phyloP scores from a whole-genome alignment of 805 yeast genomes.

The Candida oleophila region DNA sequence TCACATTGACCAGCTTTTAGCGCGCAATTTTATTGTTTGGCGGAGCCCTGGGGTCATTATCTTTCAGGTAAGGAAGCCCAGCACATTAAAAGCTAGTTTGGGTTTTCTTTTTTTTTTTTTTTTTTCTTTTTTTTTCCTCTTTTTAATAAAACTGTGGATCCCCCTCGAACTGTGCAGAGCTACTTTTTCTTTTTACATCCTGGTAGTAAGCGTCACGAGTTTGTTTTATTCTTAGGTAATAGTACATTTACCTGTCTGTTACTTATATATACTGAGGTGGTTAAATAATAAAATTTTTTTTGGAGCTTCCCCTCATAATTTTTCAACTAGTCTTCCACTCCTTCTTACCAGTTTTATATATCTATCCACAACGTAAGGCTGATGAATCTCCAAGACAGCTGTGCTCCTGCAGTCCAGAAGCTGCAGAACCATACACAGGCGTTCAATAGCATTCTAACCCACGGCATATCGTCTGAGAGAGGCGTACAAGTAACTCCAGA shows the following conservation, averaged over 20 bases:
- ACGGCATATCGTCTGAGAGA: conserved; percentile 5
- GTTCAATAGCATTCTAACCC: conserved; percentile 10
- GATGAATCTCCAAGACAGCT: conserved; percentile 12
- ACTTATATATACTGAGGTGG: not conserved
- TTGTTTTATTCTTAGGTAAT: conserved; percentile 11
- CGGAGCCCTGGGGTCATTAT: no score
- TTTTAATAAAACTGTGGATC: not conserved
- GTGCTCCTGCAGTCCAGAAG: conserved; percentile 6
- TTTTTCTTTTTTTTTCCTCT: not conserved
- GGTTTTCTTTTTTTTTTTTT: no score
- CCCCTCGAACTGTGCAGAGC: not conserved
- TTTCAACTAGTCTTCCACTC: not conserved
- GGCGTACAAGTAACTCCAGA: not conserved
- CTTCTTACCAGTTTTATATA: no score
- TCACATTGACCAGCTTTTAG: no score
- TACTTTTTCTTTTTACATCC: conserved; percentile 9
- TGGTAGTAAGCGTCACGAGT: conserved; percentile 13
- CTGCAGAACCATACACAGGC: conserved; percentile 2
- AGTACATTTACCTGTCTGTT: no score
- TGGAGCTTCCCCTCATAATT: not conserved
- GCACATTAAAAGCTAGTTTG: no score
- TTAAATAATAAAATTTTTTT: no score
- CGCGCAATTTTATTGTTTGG: no score
- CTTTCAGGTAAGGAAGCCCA: no score
- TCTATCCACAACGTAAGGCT: not conserved